Base-by-base conservation (phyloP, 192 early-diverging fungal genomes). In the Coemansia sp. region DNA sequence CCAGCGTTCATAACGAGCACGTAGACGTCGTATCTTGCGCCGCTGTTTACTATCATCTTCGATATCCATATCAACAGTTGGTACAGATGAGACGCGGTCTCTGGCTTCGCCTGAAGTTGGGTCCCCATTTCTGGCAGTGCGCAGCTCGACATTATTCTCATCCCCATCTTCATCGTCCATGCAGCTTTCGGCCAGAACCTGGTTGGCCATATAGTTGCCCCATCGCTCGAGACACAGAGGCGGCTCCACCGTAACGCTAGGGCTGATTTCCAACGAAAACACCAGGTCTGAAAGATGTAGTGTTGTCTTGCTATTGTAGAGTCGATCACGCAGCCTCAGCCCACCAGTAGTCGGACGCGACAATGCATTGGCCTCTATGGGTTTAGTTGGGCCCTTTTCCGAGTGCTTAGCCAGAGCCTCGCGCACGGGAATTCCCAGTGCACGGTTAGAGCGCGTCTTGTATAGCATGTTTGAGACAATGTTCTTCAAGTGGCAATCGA, bases 401-500 rank as follows among this genome's bases (percentile, higher is more conserved):
- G 12, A 16, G 49, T 26, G 44, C 21, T 6, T 60, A 7, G 38
- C 34, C 16, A 9, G 10, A 2, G 54, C 44, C 51, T 51, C 51
- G 53, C 58, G 58, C 31, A 81, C 78, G 1, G 73, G 74, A 21
- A 82, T 85, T 19, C 87, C 88, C 50, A 87, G 69, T 4, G 87
- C 68, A 22, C 86, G 83, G 70, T 89, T 89, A 5, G 82, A 76
- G 25, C 89, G 78, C 34, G 83, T 68, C 54, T 89, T 88, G 76
- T 82, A 85, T 25, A 91, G 85, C 55, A 84, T 85, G 26, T 87
- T 88, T 25, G 85, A 87, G 44, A 91, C 76, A 10, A 88, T 78
- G 53, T 85, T 85, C 56, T 88, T 87, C 56, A 91, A 76, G 56
- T 91, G 88, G 54, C 82, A 85, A 76, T 91, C 89, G 61, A 89